Conservation (phyloP, 2,329 filamentous ascomycete genomes). For the Trichoderma gracile region DNA sequence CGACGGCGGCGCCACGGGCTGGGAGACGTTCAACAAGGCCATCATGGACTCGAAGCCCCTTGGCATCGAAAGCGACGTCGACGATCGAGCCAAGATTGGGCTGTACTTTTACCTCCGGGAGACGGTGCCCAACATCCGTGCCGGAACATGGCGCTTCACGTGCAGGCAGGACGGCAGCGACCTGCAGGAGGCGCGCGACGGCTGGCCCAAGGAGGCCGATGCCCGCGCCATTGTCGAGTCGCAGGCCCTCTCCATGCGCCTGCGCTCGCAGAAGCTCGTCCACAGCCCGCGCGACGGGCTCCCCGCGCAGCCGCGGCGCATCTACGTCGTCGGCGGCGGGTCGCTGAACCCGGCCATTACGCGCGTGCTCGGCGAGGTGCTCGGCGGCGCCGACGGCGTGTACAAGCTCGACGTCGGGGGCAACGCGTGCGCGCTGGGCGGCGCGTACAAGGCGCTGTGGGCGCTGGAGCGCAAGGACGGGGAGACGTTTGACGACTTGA, state of each 20-base stretch:
- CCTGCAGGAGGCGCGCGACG: slow-evolving; percentile 39
- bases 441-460: slow-evolving; percentile 96
- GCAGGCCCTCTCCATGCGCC: slow-evolving; percentile 87
- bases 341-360: slow-evolving; percentile 89
- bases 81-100: slow-evolving; percentile 73
- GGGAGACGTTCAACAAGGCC: slow-evolving; percentile 77
- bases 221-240: slow-evolving; percentile 87
- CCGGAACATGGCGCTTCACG: slow-evolving; percentile 84
- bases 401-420: slow-evolving; percentile 93
- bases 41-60: slow-evolving; percentile 70
- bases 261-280: slow-evolving; percentile 79
- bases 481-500: slow-evolving; percentile 85
- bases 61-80: slow-evolving; percentile 55
- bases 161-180: slow-evolving; percentile 57
- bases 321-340: slow-evolving; percentile 94
- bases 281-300: slow-evolving; percentile 54
- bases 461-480: slow-evolving; percentile 67
- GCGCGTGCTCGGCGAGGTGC: slow-evolving; percentile 78
- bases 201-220: slow-evolving; percentile 63
- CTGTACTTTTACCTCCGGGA: slow-evolving; percentile 96
- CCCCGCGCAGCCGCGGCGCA: slow-evolving; percentile 80
- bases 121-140: slow-evolving; percentile 87
- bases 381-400: slow-evolving; percentile 86
- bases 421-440: slow-evolving; percentile 90
- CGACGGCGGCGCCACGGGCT: slow-evolving; percentile 52